These are phyloP conservation scores for Falciphora oryzae DNA, from an alignment of 2,329 filamentous ascomycete genomes.

Conservation along the genomic window DNA sequence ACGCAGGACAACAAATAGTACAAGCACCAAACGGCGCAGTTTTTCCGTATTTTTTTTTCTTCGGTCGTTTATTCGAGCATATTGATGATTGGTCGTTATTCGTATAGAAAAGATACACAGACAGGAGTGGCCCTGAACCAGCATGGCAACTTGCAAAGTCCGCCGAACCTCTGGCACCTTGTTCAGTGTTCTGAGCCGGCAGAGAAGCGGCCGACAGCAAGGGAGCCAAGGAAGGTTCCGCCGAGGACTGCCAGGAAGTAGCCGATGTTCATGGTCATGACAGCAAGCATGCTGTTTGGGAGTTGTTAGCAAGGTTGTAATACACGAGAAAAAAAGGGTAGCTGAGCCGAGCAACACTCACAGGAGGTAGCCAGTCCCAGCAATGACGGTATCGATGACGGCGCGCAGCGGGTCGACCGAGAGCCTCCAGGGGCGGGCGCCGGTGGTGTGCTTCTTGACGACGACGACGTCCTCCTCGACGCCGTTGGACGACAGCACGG, in stretches of 20 bases:
- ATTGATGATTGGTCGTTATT: background rate
- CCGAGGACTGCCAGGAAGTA: slow-evolving; percentile 72
- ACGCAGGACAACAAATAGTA: background rate
- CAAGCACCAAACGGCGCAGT: background rate
- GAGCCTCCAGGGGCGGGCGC: slow-evolving; percentile 68
- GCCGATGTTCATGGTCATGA: slow-evolving; percentile 80
- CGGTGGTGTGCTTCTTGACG: slow-evolving; percentile 50
- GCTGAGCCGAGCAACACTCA: too few relatives aligned
- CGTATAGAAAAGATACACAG: background rate
- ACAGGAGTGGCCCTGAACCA: slow-evolving; percentile 7
- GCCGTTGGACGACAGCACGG: slow-evolving; percentile 66
- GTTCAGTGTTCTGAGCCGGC: slow-evolving; percentile 42
- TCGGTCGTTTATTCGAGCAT: too few relatives aligned
- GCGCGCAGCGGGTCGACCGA: slow-evolving; percentile 74
- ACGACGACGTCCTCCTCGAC: slow-evolving; percentile 76
- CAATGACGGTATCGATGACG: slow-evolving; percentile 61
- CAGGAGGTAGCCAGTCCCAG: slow-evolving; percentile 80
- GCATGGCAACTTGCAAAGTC: slow-evolving; percentile 2
- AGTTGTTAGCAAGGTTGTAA: background rate
- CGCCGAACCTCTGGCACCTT: background rate
- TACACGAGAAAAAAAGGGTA: slow-evolving; percentile 22
- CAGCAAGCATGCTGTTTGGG: slow-evolving; percentile 70
- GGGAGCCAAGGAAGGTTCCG: slow-evolving; percentile 78
- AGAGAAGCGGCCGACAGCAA: slow-evolving; percentile 68
- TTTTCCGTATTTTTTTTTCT: background rate